Conservation (phyloP, 2,329 filamentous ascomycete species). For the Penicillium sp. region DNA sequence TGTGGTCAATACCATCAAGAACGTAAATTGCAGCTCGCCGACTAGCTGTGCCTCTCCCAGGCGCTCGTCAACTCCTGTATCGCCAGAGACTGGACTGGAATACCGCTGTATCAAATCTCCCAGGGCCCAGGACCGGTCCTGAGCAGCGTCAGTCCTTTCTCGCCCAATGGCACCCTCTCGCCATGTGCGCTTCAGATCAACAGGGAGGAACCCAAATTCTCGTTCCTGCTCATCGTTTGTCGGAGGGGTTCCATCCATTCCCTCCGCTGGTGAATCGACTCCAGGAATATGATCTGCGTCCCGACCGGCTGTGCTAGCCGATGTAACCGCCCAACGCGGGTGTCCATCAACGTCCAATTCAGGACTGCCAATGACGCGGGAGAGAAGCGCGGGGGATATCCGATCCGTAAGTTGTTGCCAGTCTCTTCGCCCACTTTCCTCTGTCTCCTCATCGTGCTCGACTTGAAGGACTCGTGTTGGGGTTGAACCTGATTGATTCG, state of each 20-base stretch:
- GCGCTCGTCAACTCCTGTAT: constrained; percentile 29
- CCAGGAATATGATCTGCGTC: constrained; percentile 62
- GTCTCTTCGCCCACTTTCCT: constrained; percentile 48
- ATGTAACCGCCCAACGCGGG: constrained; percentile 55
- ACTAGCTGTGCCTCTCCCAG: constrained; percentile 44
- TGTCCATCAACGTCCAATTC: constrained; percentile 39
- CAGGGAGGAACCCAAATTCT: constrained; percentile 55
- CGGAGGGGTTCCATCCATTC: constrained; percentile 17
- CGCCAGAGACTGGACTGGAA: constrained; percentile 19
- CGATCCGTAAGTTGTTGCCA: constrained; percentile 54
- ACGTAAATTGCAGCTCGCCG: constrained; percentile 62
- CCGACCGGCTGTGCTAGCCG: constrained; percentile 54
- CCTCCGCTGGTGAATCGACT: constrained; percentile 35
- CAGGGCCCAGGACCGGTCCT: constrained; percentile 62
- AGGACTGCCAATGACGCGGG: constrained; percentile 49
- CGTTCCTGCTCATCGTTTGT: constrained; percentile 39
- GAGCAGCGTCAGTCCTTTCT: constrained; percentile 60
- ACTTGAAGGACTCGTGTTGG: constrained; percentile 9
- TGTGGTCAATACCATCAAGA: constrained; percentile 61
- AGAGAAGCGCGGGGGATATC: constrained; percentile 50
- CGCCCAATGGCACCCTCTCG: constrained; percentile 58
- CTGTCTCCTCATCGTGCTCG: constrained; percentile 27
- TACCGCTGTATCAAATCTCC: constrained; percentile 49
- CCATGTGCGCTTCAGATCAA: constrained; percentile 63
- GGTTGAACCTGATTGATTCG: constrained; percentile 31